Evolutionary conservation across 768 basidiomycete genomes (phyloP), one percentile per base, ranked within the genome.

Genomic region (Crucibulum laeve): DNA sequence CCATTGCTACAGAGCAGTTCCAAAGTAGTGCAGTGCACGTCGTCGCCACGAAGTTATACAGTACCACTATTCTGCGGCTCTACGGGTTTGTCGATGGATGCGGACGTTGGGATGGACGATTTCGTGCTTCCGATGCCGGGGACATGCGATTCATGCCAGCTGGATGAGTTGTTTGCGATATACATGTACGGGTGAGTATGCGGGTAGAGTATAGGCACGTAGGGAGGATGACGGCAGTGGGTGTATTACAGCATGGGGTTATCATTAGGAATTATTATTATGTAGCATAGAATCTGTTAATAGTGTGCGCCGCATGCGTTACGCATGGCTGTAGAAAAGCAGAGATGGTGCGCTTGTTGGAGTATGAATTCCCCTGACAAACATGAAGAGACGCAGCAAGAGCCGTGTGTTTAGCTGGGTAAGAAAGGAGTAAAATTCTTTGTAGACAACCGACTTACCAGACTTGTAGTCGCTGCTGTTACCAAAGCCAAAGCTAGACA

Each of bases 401-500:
- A 49, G 46, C 15, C 45, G 50, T 10, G 26, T 26, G 45, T 55
- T 58, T 30, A 49, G 50, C 48, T 63, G 61, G 70, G 70, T 69
- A 48, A 56, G 58, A 39, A 5, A 33, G 36, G 28, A 25, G 36
- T 15, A 8, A 38, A 25, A 26, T 30, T 34, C 28, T 37, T 26
- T 39, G 19, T 26, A 34, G 37, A 42, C n/a, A 17, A 41, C 45
- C 47, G 48, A 33, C 30, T 55, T 45, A 56, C 51, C 40, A 51
- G 44, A 42, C 42, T 47, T 46, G 33, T 46, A 71, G 67, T 60
- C 60, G 43, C 60, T 73, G 52, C 60, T 80, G 46, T 56, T 75
- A 56, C 76, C 77, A 61, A 74, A 68, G 61, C 77, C 77, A 23
- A 67, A 69, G 61, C 64, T 74, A 64, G 63, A 64, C 40, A 51